These are phyloP conservation scores for Aspergillus bertholletiae DNA, from an alignment of 495 filamentous ascomycete genomes.

Conservation along the genomic window DNA sequence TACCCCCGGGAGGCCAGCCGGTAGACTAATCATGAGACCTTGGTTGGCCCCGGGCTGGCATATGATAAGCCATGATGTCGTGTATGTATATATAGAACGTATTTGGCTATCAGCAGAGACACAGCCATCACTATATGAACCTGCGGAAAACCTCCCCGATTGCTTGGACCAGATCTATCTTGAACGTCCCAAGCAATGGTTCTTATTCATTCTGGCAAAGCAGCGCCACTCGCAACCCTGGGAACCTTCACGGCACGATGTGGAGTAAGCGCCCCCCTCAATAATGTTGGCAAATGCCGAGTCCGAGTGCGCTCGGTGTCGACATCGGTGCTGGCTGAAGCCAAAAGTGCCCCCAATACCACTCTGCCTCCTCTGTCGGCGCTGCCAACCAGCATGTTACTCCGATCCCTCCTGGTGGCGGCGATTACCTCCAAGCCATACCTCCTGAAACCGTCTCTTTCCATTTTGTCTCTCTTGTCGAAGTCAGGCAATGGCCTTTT, in stretches of 20 bases:
- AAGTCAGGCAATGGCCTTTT: constrained; percentile 26
- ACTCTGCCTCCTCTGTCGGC: constrained; percentile 53
- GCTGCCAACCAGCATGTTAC: constrained; percentile 63
- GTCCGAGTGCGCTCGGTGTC: background rate
- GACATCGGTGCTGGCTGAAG: background rate
- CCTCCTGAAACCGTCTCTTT: constrained; percentile 61
- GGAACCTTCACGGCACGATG: background rate
- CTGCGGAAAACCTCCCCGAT: background rate
- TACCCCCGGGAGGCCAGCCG: background rate
- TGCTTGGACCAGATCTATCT: background rate
- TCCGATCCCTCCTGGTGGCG: constrained; percentile 72
- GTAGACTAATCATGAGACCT: background rate
- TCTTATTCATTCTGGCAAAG: background rate
- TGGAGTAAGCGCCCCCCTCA: background rate
- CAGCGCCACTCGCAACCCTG: background rate
- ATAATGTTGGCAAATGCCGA: background rate
- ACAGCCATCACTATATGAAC: background rate
- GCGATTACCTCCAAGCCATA: constrained; percentile 70
- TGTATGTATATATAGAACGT: background rate
- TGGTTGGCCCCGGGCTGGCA: too few species aligned
- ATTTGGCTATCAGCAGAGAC: background rate
- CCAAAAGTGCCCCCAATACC: background rate
- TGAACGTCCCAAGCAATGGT: background rate
- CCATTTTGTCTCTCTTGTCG: constrained; percentile 55
- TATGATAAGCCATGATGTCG: background rate